Conservation (phyloP, 2,329 filamentous ascomycete species). For the Alternaria brassicicola region DNA sequence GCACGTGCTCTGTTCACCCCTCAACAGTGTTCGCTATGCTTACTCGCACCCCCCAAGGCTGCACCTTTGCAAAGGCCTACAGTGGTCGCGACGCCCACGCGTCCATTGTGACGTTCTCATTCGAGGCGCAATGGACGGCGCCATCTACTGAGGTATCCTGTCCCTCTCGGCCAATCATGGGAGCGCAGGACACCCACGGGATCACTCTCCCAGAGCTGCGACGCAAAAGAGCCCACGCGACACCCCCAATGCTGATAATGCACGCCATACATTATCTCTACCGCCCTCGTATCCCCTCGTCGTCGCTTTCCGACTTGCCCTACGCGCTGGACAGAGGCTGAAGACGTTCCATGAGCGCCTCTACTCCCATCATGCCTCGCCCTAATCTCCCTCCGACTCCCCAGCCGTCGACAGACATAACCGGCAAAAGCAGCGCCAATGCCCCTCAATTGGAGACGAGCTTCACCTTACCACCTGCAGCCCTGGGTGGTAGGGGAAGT, state of each 20-base stretch:
- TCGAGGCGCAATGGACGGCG: slow-evolving; percentile 28
- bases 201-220: slow-evolving; percentile 25
- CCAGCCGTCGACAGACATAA: slow-evolving; percentile 79
- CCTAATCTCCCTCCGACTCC: slow-evolving; percentile 74
- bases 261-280: slow-evolving; percentile 15
- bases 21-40: slow-evolving; percentile 10
- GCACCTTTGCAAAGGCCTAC: slow-evolving; percentile 16
- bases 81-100: slow-evolving; percentile 31
- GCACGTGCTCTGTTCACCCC: slow-evolving; percentile 22
- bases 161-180: slow-evolving; percentile 27
- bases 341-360: slow-evolving; percentile 23
- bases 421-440: slow-evolving; percentile 69
- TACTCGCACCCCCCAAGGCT: background rate
- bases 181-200: slow-evolving; percentile 20
- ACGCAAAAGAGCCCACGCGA: slow-evolving; percentile 40
- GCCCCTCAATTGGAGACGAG: slow-evolving; percentile 68
- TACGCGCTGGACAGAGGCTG: slow-evolving; percentile 15
- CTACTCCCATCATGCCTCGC: slow-evolving; percentile 64
- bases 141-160: slow-evolving; percentile 3
- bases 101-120: slow-evolving; percentile 31
- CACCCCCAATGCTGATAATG: slow-evolving; percentile 33
- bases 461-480: slow-evolving; percentile 79
- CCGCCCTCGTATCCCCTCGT: slow-evolving; percentile 17
- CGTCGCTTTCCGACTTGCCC: slow-evolving; percentile 2
- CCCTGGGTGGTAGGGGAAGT: slow-evolving; percentile 60